These are phyloP conservation scores for Draba incana DNA, from an alignment of 345 rosid genomes.

Conservation along the genomic window DNA sequence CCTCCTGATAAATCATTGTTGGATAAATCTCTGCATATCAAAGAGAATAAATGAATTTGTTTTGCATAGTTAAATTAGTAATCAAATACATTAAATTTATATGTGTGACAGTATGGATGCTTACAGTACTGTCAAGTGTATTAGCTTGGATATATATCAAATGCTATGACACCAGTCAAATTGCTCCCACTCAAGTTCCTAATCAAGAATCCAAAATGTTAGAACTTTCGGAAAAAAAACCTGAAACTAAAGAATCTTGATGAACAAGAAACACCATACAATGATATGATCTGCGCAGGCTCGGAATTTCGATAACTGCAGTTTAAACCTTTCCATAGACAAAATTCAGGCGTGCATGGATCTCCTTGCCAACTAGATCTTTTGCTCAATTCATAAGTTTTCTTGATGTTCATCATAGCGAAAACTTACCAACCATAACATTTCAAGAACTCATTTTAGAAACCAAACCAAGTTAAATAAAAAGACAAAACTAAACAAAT, in stretches of 20 bases:
- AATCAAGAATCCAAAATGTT: not conserved
- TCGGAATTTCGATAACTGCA: slow-evolving; percentile 36
- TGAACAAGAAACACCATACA: slow-evolving; percentile 46
- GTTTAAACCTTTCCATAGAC: slow-evolving; percentile 50
- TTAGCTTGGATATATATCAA: slow-evolving; percentile 42
- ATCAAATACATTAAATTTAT: not conserved
- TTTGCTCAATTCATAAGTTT: slow-evolving; percentile 33
- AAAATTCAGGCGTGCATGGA: slow-evolving; percentile 44
- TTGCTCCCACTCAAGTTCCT: slow-evolving; percentile 48
- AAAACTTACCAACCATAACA: slow-evolving; percentile 38
- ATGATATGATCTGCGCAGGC: slow-evolving; percentile 45
- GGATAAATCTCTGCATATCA: slow-evolving; percentile 59
- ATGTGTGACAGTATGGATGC: slow-evolving; percentile 19
- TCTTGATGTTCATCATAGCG: slow-evolving; percentile 52
- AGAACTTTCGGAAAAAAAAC: not conserved
- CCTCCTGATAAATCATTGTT: slow-evolving; percentile 52
- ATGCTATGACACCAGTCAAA: slow-evolving; percentile 43
- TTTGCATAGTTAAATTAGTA: not conserved
- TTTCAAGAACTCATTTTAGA: slow-evolving; percentile 6
- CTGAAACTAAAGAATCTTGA: not conserved
- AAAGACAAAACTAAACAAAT: not conserved
- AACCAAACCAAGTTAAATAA: not conserved
- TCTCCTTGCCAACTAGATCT: slow-evolving; percentile 57
- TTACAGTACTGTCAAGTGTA: slow-evolving; percentile 46
- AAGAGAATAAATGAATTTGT: not conserved